Base-by-base conservation (phyloP, 2,329 filamentous ascomycete genomes). In the Aspergillus sp. region DNA sequence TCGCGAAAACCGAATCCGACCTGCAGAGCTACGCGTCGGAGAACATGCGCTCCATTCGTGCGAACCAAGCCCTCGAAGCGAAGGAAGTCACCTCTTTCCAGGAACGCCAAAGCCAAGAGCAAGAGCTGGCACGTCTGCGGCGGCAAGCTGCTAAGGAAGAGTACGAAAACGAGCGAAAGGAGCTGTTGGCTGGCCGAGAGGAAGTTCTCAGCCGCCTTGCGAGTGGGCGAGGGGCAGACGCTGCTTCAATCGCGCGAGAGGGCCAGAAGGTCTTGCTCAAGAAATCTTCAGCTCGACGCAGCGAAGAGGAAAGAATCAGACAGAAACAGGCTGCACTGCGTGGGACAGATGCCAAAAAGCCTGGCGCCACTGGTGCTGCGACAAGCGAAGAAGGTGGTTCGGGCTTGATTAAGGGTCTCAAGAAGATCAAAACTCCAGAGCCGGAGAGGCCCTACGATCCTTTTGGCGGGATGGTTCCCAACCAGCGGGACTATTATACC, bases 391-490 rank as follows among this genome's bases (percentile, higher is more conserved):
- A 65, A 3, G 50, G 57, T 9, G 62, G 58, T 17, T 62, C 69
- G 0, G 79, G 84, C 47, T 70, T 88, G 2, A 93, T 97, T 74
- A 89, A 90, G 65, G 93, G 93, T 2, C 82, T 97, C 57, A 91
- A 90, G 75, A 87, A 80, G 58, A 80, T 81, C 52, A 79, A 82
- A 56, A 80, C 82, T 2, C 82, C 84, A 1, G 83, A 84, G 37
- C 84, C 84, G 6, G 86, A 91, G 66, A 86, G 87, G 57, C 88
- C 91, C 0, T 97, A 96, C 76, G 92, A 97, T 77, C 90, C 93
- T 0, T 96, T 95, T 70, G 91, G 86, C 40, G 95, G 91, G 1
- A 77, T 93, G 60, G 61, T 70, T 7, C 68, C 73, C 47, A 84
- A 93, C 52, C 80, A 81, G 23, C 85, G 86, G 21, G 81, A 88